Percentiles rank a stretch among this genome's conserved stretches.
phyloP scores from a whole-genome alignment of 306 rosid genomes.

The Crotalaria pallida region DNA sequence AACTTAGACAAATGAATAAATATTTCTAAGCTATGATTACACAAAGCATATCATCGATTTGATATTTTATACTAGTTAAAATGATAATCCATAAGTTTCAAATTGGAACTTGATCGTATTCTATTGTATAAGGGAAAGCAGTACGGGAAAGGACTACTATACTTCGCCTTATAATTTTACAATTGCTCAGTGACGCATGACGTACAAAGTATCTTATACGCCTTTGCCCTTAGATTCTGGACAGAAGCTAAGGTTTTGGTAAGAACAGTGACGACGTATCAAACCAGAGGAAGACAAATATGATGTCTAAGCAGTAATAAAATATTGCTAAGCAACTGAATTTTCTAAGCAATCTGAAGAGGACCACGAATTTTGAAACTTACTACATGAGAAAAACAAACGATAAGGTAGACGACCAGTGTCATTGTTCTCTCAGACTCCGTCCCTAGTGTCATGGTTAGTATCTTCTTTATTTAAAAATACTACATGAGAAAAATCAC shows the following conservation, averaged over 20 bases:
- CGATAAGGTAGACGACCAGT: slow-evolving; percentile 1
- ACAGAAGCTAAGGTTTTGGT: slow-evolving; percentile 23
- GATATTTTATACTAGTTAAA: too few species aligned
- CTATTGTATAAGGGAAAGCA: too few species aligned
- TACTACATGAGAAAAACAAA: neutral
- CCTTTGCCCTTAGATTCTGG: slow-evolving; percentile 8
- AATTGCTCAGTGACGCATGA: too few species aligned
- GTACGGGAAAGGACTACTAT: too few species aligned
- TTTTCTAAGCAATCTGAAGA: slow-evolving; percentile 25
- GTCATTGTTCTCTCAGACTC: slow-evolving; percentile 32
- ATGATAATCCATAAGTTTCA: too few species aligned
- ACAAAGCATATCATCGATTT: too few species aligned
- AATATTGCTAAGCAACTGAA: slow-evolving; percentile 25
- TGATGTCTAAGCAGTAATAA: slow-evolving; percentile 23
- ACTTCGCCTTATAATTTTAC: too few species aligned
- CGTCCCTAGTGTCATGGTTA: neutral
- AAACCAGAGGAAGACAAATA: slow-evolving; percentile 28
- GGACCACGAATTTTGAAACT: slow-evolving; percentile 7
- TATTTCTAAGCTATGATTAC: too few species aligned
- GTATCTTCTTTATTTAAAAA: too few species aligned
- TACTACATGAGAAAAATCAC: too few species aligned
- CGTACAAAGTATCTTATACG: neutral
- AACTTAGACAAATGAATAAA: too few species aligned
- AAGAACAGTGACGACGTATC: slow-evolving; percentile 32
- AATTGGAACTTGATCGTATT: too few species aligned